These are phyloP conservation scores for Aspergillus pseudonomiae DNA, from an alignment of 2,329 filamentous ascomycete genomes.

Conservation along the genomic window DNA sequence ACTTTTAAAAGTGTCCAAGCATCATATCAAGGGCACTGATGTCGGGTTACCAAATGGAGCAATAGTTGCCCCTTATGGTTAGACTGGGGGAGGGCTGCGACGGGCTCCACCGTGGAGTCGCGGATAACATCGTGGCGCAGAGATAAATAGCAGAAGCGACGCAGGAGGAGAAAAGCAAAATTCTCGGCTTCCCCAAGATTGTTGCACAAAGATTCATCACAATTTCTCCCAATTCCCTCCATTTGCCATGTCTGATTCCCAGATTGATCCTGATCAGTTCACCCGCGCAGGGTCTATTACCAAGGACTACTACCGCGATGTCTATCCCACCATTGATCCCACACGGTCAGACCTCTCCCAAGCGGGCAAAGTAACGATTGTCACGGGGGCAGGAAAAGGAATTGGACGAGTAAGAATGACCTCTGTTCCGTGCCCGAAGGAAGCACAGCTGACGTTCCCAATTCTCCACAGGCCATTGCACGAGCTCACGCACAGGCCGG, in stretches of 20 bases:
- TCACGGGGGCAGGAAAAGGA: background rate
- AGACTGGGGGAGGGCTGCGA: background rate
- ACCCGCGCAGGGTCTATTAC: background rate
- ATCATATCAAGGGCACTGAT: background rate
- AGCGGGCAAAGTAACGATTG: background rate
- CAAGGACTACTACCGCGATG: background rate
- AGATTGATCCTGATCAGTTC: background rate
- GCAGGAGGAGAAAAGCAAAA: background rate
- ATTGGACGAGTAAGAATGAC: background rate
- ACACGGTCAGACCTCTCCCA: background rate
- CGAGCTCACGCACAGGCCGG: background rate
- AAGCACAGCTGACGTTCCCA: background rate
- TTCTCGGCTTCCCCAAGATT: background rate
- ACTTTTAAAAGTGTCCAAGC: background rate
- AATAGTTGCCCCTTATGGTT: background rate
- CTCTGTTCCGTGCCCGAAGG: background rate
- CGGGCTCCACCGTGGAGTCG: background rate
- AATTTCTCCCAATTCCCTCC: background rate
- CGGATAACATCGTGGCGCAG: background rate
- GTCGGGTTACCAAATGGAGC: background rate
- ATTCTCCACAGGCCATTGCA: background rate
- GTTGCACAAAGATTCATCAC: background rate
- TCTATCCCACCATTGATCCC: slow-evolving; percentile 2
- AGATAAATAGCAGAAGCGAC: background rate
- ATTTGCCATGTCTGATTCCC: background rate